Base-by-base conservation (phyloP, 768 basidiomycete species). In the Hydnum rufescens region DNA sequence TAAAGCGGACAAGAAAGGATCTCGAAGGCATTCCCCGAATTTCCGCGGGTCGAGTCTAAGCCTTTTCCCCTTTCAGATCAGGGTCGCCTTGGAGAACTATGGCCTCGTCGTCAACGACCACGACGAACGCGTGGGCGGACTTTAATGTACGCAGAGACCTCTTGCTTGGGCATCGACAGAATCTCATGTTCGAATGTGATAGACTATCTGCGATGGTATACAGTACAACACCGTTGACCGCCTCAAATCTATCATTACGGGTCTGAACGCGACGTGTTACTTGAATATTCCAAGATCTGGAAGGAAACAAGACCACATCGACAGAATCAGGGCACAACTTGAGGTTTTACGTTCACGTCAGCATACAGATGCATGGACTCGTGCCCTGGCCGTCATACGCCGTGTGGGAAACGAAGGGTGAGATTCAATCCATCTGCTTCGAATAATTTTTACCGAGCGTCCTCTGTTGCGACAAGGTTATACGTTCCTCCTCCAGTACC, bases 231-330 rank as follows among this genome's bases (percentile, higher is more conserved):
- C 84, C 4, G 87, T 89, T 57, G 85, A 87, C 64, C 77, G 71
- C 65, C 75, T 89, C 57, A 88, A 89, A 64, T 79, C 81, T 62
- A 83, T 89, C 58, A 69, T 89, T 53, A 64, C 70, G 34, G 80
- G 79, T 25, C 70, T 88, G 58, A 86, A 85, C 67, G 82, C 83
- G 32, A 79, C 85, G 63, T 86, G 84, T 61, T 66, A 67, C 51
- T 74, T 75, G 3, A 71, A 73, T 58, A 68, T 86, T 28, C 69
- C 74, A 51, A 85, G 83, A 64, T 72, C 82, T 6, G 86, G 86
- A 26, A 87, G 82, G 68, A 89, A 89, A 62, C 81, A 85, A 59
- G 87, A 88, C 31, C 73, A 88, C 46, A 85, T 87, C 61, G 82
- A 86, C 62, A 73, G 82, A 56, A 79, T 89, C 55, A 65, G 74